Evolutionary conservation across 257 asterid species (phyloP), one percentile per base, ranked within the genome.

Genomic region (Primulina eburnea): DNA sequence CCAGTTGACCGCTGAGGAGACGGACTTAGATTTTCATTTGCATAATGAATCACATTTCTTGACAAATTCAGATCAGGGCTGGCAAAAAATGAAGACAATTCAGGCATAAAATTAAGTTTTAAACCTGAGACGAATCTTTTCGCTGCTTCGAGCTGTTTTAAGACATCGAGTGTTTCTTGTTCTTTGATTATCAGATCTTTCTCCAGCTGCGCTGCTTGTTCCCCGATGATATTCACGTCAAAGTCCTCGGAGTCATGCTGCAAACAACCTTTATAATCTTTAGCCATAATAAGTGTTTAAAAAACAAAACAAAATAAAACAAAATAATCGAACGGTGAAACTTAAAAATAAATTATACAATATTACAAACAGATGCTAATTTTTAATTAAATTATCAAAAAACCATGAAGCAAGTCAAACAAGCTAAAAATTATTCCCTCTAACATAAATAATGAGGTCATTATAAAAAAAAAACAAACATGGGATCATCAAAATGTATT

Each of bases 121-220:
- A 91, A 57, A 24, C 78, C 85, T 73, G 86, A 85, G 0, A 87
- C 93, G 10, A 84, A 81, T 76, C 82, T 80, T 47, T 87, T 89
- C 0, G 93, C 95, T 0, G 83, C 74, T 70, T 91, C 92, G 5
- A 89, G 80, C 67, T 89, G 95, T 72, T 79, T 84, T 21, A 91
- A 76, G 24, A 91, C 85, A 33, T 73, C 69, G 17, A 87, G 89
- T 16, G 97, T 89, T 73, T 86, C 87, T 20, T 69, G 80, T 66
- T 83, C 82, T 76, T 84, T 83, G 73, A 70, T 75, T 9, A 86
- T 76, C 62, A 86, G 79, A 47, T 81, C 91, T 76, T 70, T 79
- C 77, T 86, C 88, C 67, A 83, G 60, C 60, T 77, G 79, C 57
- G 75, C 71, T 33, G 91, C 82, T 64, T 83, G 82, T 71, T 86